These are phyloP conservation scores for Udeniomyces megalosporus DNA, from an alignment of 768 basidiomycete species.

Conservation along the genomic window DNA sequence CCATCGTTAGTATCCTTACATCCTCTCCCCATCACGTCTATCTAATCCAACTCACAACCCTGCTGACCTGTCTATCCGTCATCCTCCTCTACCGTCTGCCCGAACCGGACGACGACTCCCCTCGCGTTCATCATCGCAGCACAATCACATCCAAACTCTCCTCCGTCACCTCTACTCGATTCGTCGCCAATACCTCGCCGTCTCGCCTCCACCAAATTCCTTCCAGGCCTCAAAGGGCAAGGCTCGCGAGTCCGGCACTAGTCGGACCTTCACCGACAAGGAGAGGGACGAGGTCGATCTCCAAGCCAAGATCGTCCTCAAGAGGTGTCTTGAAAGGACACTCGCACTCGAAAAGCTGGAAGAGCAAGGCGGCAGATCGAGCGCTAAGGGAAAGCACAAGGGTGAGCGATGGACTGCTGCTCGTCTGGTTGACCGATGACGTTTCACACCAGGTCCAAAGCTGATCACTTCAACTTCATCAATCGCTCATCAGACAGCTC, in stretches of 20 bases:
- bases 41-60: conserved; percentile 40
- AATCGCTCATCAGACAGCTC: conserved; percentile 16
- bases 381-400: not conserved
- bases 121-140: not conserved
- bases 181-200: conserved; percentile 75
- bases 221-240: conserved; percentile 38
- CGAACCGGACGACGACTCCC: too few relatives aligned
- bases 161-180: conserved; percentile 46
- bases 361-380: conserved; percentile 80
- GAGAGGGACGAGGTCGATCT: conserved; percentile 94
- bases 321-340: conserved; percentile 70
- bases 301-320: conserved; percentile 69
- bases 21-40: not conserved
- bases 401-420: not conserved
- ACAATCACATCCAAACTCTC: conserved; percentile 16
- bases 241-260: conserved; percentile 18
- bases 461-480: conserved; percentile 10
- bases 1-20: conserved; percentile 39
- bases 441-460: not conserved
- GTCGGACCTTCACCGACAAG: conserved; percentile 49
- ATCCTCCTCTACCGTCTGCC: too few relatives aligned
- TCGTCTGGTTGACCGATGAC: not conserved
- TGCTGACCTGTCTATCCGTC: conserved; percentile 48
- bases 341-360: conserved; percentile 62
- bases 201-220: conserved; percentile 32